Conservation (phyloP, 495 filamentous ascomycete species). For the Penicillium lagena region DNA sequence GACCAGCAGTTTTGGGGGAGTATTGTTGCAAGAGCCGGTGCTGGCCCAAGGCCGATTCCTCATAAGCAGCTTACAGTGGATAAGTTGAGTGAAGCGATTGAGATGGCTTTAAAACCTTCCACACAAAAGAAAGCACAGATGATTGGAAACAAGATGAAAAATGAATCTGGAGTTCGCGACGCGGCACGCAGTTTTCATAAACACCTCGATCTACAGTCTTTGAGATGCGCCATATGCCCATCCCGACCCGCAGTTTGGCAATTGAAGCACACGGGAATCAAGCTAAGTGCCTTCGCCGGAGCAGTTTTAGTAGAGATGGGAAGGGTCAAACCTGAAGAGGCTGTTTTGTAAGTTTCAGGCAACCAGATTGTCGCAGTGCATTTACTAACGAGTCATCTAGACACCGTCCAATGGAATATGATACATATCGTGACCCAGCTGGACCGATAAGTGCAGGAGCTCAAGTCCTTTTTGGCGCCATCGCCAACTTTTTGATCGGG, state of each 20-base stretch:
- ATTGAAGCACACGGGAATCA: constrained; percentile 53
- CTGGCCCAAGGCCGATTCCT: constrained; percentile 66
- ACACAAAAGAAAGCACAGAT: constrained; percentile 49
- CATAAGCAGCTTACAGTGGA: constrained; percentile 59
- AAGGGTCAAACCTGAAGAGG: constrained; percentile 52
- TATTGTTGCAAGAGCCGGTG: constrained; percentile 65
- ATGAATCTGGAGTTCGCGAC: constrained; percentile 57
- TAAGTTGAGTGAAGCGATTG: constrained; percentile 56
- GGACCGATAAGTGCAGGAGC: constrained; percentile 69
- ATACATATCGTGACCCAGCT: constrained; percentile 64
- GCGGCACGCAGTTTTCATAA: constrained; percentile 66
- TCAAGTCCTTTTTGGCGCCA: constrained; percentile 67
- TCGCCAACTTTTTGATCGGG: constrained; percentile 70
- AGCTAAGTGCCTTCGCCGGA: constrained; percentile 64
- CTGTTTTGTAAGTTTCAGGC: constrained; percentile 54
- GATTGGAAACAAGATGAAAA: constrained; percentile 52
- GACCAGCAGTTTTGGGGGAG: constrained; percentile 82
- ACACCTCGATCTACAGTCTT: constrained; percentile 50
- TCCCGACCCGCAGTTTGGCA: constrained; percentile 64
- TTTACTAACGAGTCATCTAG: constrained; percentile 22
- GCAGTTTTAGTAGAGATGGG: constrained; percentile 57
- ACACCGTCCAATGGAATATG: constrained; percentile 61
- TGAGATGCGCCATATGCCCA: constrained; percentile 62
- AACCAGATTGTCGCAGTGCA: too few relatives aligned
- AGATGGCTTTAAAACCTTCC: constrained; percentile 48